Percentiles rank a stretch among this genome's conserved stretches.
Evolutionary conservation across 306 rosid genomes (phyloP).

Genomic region (Cyclanthera cordifolia): DNA sequence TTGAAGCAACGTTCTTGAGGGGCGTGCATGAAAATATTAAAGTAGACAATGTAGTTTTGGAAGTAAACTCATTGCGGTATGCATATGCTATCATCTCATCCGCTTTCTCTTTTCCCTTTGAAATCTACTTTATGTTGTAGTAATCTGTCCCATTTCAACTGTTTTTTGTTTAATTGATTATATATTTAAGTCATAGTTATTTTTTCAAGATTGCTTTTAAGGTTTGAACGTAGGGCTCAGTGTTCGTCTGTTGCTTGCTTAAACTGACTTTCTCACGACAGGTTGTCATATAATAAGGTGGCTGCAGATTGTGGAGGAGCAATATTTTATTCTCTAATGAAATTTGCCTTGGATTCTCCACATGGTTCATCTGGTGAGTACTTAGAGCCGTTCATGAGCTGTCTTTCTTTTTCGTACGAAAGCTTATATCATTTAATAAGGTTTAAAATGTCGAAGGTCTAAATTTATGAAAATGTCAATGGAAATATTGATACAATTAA

Average conservation of each 20-base stretch:
- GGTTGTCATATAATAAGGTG: constrained; percentile 73
- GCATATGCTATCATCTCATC: constrained; percentile 32
- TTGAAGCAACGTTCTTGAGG: constrained; percentile 86
- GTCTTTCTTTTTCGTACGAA: constrained; percentile 4
- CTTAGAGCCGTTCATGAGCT: constrained; percentile 10
- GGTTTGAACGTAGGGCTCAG: constrained; percentile 2
- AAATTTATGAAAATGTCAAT: neutral
- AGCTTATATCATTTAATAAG: constrained; percentile 3
- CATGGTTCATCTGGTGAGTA: constrained; percentile 55
- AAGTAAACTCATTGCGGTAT: constrained; percentile 80
- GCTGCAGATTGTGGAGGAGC: constrained; percentile 92
- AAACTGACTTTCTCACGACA: constrained; percentile 19
- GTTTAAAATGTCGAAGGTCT: neutral
- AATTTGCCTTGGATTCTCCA: constrained; percentile 47
- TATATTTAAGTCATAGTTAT: constrained; percentile 2
- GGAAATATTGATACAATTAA: neutral
- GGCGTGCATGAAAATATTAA: constrained; percentile 80
- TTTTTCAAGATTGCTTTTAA: neutral
- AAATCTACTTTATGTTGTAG: neutral
- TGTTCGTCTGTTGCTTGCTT: neutral
- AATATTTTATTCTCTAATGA: constrained; percentile 72
- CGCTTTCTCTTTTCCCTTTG: neutral
- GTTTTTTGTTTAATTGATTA: neutral
- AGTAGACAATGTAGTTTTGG: constrained; percentile 58
- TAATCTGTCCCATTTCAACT: neutral